These are phyloP conservation scores for Tuber borchii DNA, from an alignment of 495 filamentous ascomycete genomes.

Conservation along the genomic window DNA sequence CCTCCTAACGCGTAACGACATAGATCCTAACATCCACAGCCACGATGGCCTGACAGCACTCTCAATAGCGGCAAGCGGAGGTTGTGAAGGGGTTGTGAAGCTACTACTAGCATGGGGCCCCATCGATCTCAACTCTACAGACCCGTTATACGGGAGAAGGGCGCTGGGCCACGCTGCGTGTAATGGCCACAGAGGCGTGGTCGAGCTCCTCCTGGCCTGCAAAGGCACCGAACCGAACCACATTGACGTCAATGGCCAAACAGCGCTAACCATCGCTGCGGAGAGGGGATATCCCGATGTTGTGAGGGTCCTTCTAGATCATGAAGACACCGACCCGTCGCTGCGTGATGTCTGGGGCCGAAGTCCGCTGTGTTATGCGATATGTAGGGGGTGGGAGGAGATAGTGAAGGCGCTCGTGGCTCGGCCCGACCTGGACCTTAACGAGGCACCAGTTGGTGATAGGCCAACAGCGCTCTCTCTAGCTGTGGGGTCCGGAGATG, in stretches of 20 bases:
- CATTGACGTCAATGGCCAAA: background rate
- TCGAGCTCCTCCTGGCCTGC: background rate
- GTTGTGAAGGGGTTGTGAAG: background rate
- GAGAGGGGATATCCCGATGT: background rate
- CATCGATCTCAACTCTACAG: background rate
- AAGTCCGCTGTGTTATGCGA: background rate
- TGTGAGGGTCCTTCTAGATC: background rate
- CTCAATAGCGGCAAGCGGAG: background rate
- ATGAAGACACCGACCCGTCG: background rate
- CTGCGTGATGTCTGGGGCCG: background rate
- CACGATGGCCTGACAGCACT: background rate
- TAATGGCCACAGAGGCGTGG: background rate
- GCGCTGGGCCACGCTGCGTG: background rate
- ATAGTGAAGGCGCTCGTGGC: background rate
- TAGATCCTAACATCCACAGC: background rate
- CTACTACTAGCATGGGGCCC: background rate
- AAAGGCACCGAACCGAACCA: background rate
- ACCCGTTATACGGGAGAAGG: background rate
- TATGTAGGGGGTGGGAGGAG: background rate
- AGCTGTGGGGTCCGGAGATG: background rate
- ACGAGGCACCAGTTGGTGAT: background rate
- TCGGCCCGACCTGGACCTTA: background rate
- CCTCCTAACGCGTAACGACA: background rate
- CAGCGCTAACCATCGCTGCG: background rate
- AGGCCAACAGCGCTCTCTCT: background rate